Conservation (phyloP, 129 eudicot genomes). For the Pittosporum tobira region DNA sequence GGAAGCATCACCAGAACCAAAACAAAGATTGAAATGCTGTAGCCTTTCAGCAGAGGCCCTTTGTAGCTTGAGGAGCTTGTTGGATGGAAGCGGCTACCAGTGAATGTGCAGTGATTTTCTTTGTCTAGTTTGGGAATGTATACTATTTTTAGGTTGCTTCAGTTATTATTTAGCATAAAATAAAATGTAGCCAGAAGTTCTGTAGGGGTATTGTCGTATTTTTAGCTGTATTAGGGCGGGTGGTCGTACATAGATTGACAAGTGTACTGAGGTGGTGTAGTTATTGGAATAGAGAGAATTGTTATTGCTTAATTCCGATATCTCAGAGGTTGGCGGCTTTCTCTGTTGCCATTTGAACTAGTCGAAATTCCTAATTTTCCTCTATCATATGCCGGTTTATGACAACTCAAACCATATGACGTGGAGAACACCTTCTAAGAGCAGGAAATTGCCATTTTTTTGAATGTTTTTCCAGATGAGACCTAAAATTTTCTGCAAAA, state of each 20-base stretch:
- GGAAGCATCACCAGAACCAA: slow-evolving; percentile 24
- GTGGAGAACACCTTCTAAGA: no score
- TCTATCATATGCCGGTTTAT: slow-evolving; percentile 5
- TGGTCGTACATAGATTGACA: slow-evolving; percentile 24
- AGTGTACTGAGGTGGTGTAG: slow-evolving; percentile 4
- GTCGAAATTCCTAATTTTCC: neutral
- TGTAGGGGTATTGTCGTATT: neutral
- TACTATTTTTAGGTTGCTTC: slow-evolving; percentile 29
- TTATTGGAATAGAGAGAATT: neutral
- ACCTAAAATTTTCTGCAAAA: no score
- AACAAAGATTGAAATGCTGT: slow-evolving; percentile 35
- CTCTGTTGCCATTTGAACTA: neutral
- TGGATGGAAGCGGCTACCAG: slow-evolving; percentile 23
- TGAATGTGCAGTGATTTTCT: slow-evolving; percentile 11
- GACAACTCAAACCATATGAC: no score
- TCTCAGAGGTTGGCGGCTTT: neutral
- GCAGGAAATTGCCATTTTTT: no score
- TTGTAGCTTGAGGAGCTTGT: slow-evolving; percentile 37
- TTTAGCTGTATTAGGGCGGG: neutral
- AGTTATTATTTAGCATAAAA: neutral
- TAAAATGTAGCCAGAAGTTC: slow-evolving; percentile 20
- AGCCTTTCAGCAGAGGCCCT: slow-evolving; percentile 58
- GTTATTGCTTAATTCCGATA: neutral
- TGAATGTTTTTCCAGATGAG: no score
- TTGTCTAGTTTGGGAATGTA: slow-evolving; percentile 1